Conservation (phyloP, 768 basidiomycete species). For the Tricholoma bakamatsutake region DNA sequence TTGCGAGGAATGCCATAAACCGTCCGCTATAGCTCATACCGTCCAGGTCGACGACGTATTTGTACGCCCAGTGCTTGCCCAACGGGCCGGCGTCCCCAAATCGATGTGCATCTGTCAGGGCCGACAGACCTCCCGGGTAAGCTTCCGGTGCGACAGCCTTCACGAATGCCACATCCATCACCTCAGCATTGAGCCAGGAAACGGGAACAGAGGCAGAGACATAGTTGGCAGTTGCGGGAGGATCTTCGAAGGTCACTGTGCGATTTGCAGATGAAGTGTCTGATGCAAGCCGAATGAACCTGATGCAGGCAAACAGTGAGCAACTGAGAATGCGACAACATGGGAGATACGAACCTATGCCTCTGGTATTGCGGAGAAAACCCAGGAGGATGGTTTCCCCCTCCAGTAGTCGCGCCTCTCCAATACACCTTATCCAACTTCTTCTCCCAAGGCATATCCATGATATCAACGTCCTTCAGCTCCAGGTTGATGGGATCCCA, state of each 20-base stretch:
- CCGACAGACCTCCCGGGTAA: conserved; percentile 72
- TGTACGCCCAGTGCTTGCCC: conserved; percentile 88
- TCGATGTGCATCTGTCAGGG: conserved; percentile 57
- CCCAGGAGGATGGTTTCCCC: conserved; percentile 81
- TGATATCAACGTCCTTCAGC: conserved; percentile 70
- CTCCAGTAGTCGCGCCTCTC: conserved; percentile 95
- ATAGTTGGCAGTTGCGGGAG: conserved; percentile 50
- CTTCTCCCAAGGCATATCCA: conserved; percentile 86
- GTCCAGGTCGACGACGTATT: conserved; percentile 88
- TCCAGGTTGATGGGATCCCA: conserved; percentile 78
- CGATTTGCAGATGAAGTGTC: conserved; percentile 44
- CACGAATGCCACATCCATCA: conserved; percentile 88
- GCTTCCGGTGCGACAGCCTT: conserved; percentile 61
- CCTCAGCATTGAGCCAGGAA: conserved; percentile 60
- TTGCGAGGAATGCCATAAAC: conserved; percentile 80
- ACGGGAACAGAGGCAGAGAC: conserved; percentile 58
- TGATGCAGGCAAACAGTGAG: conserved; percentile 15
- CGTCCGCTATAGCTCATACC: conserved; percentile 94
- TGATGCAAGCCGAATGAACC: conserved; percentile 76
- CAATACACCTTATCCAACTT: conserved; percentile 90
- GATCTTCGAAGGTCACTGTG: conserved; percentile 66
- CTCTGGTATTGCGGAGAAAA: conserved; percentile 81
- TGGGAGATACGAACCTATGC: conserved; percentile 50
- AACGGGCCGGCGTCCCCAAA: conserved; percentile 74
- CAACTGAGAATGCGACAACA: not conserved